Evolutionary conservation across 164 flowering plant genomes (phyloP), one percentile per base, ranked within the genome.

Genomic region (Buxus sempervirens): DNA sequence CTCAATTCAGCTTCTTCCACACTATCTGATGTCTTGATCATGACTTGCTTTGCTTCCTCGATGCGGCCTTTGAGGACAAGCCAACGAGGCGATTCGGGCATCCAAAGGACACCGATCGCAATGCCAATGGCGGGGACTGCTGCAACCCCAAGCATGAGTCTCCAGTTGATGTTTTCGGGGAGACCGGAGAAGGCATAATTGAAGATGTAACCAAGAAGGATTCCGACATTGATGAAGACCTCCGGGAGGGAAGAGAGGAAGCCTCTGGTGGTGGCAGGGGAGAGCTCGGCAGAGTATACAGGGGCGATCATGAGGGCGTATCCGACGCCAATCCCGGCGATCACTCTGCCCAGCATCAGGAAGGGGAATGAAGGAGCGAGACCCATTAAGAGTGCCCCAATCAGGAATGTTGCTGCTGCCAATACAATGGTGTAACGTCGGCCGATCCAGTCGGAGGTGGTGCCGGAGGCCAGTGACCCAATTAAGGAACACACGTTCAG

Each of bases 1-100:
- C 97, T 72, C 0, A 58, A 3, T 15, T 84, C 77, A 0, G 96
- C 95, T 74, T 91, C 98, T 1, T 72, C 83, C 22, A 64, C 78
- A 2, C 69, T 25, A 4, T 74, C 71, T 0, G 90, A 85, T 0
- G 88, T 85, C 66, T 64, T 82, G 22, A 78, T 14, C 42, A 94
- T 28, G 0, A 91, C 90, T 57, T 15, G 24, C 22, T 69, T 83
- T 0, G 98, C 98, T 53, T 87, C 93, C 0, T 62, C 80, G 0
- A 58, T 0, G 18, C 83, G 63, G 24, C 92, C 90, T 59, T 78
- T 73, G 90, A 87, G 81, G 63, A 85, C 85, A 3, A 93, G 85
- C 98, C 97, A 93, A 48, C 94, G 83, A 1, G 95, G 98, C 0
- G 95, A 91, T 58, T 94, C 98, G 0, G 98, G 97, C 96, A 91